phyloP scores from a whole-genome alignment of 2,329 filamentous ascomycete genomes.

The Lecanosticta acicola region DNA sequence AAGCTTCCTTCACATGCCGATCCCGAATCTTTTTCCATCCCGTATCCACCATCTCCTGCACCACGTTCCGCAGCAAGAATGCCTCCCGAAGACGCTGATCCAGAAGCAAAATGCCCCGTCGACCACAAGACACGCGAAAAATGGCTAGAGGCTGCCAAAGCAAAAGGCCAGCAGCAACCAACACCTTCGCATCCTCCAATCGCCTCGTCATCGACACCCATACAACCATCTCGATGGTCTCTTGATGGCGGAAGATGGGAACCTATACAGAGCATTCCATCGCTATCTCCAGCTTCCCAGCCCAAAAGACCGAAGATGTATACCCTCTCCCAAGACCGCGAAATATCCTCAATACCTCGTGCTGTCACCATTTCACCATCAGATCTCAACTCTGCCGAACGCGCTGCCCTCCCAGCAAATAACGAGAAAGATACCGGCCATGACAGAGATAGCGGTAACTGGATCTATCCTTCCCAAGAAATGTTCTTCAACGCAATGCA shows the following conservation, averaged over 20 bases:
- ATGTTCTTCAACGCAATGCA: slow-evolving; percentile 98
- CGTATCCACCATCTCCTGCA: background rate
- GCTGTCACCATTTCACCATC: slow-evolving; percentile 27
- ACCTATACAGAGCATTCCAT: slow-evolving; percentile 11
- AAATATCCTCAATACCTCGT: slow-evolving; percentile 68
- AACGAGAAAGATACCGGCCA: slow-evolving; percentile 71
- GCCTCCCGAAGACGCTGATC: slow-evolving; percentile 23
- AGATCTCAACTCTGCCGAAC: slow-evolving; percentile 34
- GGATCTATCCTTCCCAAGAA: slow-evolving; percentile 93
- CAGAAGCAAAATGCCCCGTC: slow-evolving; percentile 65
- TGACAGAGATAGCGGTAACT: slow-evolving; percentile 69
- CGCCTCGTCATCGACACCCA: slow-evolving; percentile 15
- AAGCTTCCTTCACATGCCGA: background rate
- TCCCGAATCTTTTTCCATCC: background rate
- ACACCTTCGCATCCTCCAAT: slow-evolving; percentile 11
- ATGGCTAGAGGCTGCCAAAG: slow-evolving; percentile 70
- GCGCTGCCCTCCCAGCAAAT: slow-evolving; percentile 51
- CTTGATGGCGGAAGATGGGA: slow-evolving; percentile 32
- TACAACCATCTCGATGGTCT: slow-evolving; percentile 26
- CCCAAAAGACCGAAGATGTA: slow-evolving; percentile 29
- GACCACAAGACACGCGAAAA: slow-evolving; percentile 82
- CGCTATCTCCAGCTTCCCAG: slow-evolving; percentile 16
- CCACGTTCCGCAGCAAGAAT: slow-evolving; percentile 13
- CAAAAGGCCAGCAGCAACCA: slow-evolving; percentile 15
- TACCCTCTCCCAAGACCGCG: slow-evolving; percentile 60